A percentile compares a stretch with the other conserved stretches of the same genome.
Evolutionary conservation across 495 filamentous ascomycete genomes (phyloP).

Genomic region (Stereocaulon alpinum): DNA sequence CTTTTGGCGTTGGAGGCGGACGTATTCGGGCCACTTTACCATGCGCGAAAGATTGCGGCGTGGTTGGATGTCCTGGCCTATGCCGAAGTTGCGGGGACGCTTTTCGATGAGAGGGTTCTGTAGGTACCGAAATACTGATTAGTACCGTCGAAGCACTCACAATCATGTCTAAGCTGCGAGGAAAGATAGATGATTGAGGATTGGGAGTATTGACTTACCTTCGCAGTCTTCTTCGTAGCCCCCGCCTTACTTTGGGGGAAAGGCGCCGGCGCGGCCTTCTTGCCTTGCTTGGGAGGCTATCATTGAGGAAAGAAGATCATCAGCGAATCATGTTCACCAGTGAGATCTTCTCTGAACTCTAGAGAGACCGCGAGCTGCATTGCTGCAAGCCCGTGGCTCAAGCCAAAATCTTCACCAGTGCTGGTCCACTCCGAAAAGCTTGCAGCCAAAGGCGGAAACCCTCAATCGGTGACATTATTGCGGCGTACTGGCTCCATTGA

Average conservation of each 20-base stretch:
- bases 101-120: conserved; percentile 99
- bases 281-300: conserved; percentile 92
- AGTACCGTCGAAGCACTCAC: conserved; percentile 27
- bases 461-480: not conserved
- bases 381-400: conserved; percentile 57
- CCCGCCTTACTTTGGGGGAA: conserved; percentile 92
- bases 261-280: conserved; percentile 90
- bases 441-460: not conserved
- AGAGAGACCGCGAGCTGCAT: conserved; percentile 63
- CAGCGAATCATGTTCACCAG: conserved; percentile 76
- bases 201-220: conserved; percentile 53
- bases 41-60: conserved; percentile 95
- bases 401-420: conserved; percentile 44
- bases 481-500: not conserved
- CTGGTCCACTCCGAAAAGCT: conserved; percentile 1
- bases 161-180: not conserved
- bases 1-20: conserved; percentile 98
- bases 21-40: conserved; percentile 98
- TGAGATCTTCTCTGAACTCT: conserved; percentile 83
- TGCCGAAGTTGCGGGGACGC: conserved; percentile 93
- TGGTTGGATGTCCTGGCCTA: conserved; percentile 98
- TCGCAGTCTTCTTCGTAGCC: conserved; percentile 79
- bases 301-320: conserved; percentile 99
- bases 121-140: conserved; percentile 16
- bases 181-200: not conserved